Evolutionary conservation across 148 eudicot species (phyloP).

Genomic region (Mesembryanthemum crystallinum): DNA sequence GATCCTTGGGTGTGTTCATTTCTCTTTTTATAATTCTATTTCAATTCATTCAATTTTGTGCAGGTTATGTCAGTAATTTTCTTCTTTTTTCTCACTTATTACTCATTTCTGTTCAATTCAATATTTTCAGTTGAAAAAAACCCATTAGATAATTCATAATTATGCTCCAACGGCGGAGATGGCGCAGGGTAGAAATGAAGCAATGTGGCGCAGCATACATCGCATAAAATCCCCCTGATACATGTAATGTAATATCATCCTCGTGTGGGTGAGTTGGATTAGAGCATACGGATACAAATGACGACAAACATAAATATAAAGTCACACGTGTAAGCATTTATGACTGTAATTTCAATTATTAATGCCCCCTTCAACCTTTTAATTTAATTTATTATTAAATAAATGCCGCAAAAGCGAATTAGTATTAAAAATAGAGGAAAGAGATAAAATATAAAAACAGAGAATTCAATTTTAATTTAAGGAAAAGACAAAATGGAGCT

Average conservation of each 20-base stretch:
- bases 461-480: constrained; percentile 3
- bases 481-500: neutral
- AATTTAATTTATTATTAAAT: neutral
- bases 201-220: neutral
- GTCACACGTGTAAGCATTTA: constrained; percentile 39
- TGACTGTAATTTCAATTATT: constrained; percentile 16
- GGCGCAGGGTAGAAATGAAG: neutral
- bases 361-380: constrained; percentile 1
- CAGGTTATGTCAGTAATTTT: too few relatives aligned
- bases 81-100: too few relatives aligned
- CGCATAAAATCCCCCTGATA: neutral
- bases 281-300: constrained; percentile 12
- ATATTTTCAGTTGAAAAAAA: too few relatives aligned
- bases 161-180: neutral
- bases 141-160: too few relatives aligned
- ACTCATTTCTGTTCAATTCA: too few relatives aligned
- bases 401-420: too few relatives aligned
- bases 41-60: too few relatives aligned
- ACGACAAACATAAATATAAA: constrained; percentile 27
- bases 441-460: too few relatives aligned
- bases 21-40: too few relatives aligned
- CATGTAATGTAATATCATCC: too few relatives aligned
- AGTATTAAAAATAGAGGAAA: too few relatives aligned
- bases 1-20: too few relatives aligned
- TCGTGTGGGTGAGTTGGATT: constrained; percentile 24